phyloP scores from a whole-genome alignment of 2,329 filamentous ascomycete genomes.

The Monosporascus sp. region DNA sequence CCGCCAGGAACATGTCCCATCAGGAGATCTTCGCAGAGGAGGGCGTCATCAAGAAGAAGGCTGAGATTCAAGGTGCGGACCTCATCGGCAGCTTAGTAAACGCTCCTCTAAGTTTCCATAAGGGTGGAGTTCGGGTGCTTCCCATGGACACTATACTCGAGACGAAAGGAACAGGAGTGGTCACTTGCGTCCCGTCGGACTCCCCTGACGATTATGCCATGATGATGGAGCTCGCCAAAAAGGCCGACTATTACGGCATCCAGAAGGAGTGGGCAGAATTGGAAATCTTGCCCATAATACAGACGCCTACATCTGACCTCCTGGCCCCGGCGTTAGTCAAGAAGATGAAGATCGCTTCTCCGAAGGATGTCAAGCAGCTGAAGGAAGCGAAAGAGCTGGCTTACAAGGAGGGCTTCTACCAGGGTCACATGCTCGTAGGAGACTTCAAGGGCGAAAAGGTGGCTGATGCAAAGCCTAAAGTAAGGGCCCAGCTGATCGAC shows the following conservation, averaged over 20 bases:
- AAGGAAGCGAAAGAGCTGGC: constrained; percentile 92
- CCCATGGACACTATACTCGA: constrained; percentile 93
- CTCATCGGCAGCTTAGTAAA: constrained; percentile 84
- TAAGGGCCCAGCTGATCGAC: constrained; percentile 71
- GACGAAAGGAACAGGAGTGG: constrained; percentile 93
- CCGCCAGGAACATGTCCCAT: constrained; percentile 93
- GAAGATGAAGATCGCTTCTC: constrained; percentile 92
- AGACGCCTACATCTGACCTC: constrained; percentile 80
- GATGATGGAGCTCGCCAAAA: constrained; percentile 81
- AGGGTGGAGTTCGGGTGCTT: constrained; percentile 76
- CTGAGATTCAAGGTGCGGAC: constrained; percentile 70
- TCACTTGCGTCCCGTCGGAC: constrained; percentile 92
- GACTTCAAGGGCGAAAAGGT: constrained; percentile 86
- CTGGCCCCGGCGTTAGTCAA: constrained; percentile 80
- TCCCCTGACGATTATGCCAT: constrained; percentile 94
- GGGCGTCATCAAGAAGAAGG: constrained; percentile 67
- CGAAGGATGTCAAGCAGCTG: constrained; percentile 87
- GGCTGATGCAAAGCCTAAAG: constrained; percentile 79
- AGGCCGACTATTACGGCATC: constrained; percentile 93
- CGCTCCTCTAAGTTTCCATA: constrained; percentile 83
- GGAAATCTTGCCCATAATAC: constrained; percentile 82
- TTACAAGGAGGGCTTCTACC: constrained; percentile 97
- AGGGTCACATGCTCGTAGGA: constrained; percentile 82
- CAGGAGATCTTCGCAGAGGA: constrained; percentile 79
- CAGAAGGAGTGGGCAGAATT: constrained; percentile 94